Conservation (phyloP, 352 stramenopile species). For the Pythium aquatile region DNA sequence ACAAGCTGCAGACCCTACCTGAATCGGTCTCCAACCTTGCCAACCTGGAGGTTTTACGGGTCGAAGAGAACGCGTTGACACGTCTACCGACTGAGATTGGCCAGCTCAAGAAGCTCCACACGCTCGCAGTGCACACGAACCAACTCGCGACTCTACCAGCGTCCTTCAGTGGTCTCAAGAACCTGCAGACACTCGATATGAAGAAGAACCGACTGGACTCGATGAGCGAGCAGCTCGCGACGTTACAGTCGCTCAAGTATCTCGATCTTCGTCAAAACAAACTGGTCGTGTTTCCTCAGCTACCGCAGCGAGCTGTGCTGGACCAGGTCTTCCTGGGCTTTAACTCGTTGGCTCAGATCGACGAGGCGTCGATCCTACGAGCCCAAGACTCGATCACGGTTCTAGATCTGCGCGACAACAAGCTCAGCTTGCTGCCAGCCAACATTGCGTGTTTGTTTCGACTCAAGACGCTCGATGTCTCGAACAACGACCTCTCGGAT, state of each 20-base stretch:
- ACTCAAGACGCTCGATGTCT: slow-evolving; percentile 80
- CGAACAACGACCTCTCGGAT: slow-evolving; percentile 80
- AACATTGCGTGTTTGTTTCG: slow-evolving; percentile 54
- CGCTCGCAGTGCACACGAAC: slow-evolving; percentile 61
- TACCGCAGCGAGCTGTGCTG: slow-evolving; percentile 53
- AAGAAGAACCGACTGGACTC: slow-evolving; percentile 76
- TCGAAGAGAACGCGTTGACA: slow-evolving; percentile 66
- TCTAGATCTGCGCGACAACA: slow-evolving; percentile 82
- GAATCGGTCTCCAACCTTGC: slow-evolving; percentile 45
- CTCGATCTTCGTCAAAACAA: slow-evolving; percentile 77
- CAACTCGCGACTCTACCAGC: slow-evolving; percentile 46
- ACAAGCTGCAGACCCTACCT: slow-evolving; percentile 59
- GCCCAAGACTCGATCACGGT: slow-evolving; percentile 70
- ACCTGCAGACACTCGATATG: slow-evolving; percentile 67
- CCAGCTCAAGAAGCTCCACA: slow-evolving; percentile 54
- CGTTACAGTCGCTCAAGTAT: slow-evolving; percentile 52
- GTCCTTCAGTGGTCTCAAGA: slow-evolving; percentile 44
- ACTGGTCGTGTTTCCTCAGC: slow-evolving; percentile 52
- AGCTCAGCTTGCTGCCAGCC: slow-evolving; percentile 50
- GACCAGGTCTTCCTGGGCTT: slow-evolving; percentile 82
- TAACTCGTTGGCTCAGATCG: slow-evolving; percentile 57
- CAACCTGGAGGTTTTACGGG: slow-evolving; percentile 51
- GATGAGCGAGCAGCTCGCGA: slow-evolving; percentile 38
- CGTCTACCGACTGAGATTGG: slow-evolving; percentile 51
- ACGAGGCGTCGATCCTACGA: slow-evolving; percentile 56